Base-by-base conservation (phyloP, 73 alveolate species). In the Paramecium primaurelia region DNA sequence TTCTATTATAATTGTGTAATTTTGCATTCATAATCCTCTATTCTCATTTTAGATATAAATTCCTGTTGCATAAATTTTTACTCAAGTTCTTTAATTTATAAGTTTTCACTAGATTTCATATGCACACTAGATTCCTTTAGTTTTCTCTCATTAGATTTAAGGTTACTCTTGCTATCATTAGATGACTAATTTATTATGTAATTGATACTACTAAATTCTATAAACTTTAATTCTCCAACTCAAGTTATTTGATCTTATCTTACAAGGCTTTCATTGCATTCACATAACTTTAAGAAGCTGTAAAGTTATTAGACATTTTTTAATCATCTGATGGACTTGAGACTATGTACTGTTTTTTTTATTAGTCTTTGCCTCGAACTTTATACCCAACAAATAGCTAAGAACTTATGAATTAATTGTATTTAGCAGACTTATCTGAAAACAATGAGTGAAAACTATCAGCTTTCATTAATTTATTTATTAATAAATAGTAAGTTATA, bases 181-280 rank as follows among this genome's bases (percentile, higher is more conserved):
- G 84, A 64, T 64, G 47, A 8, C 84, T 64, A 64, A 28, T 64
- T 4, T 4, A 7, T 8, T 1, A 64, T 14, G 9, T 12, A 11
- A 8, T 28, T 5, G 0, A 1, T 64, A 64, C 84, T 20, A 64
- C 47, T 12, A 64, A 12, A 34, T 3, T 34, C 26, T 73, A 18
- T 38, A 73, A 73, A 22, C 47, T 37, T 73, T 1, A 73, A 38
- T 73, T 73, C 87, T 73, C 87, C 2, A 8, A 20, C 11, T 73
- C 87, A 22, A 73, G 59, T 28, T 30, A 20, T 38, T 38, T 73
- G 16, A 73, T 40, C 28, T 73, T 73, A 8, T 73, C 87, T 73
- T 73, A 18, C 36, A 73, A 73, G 10, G 87, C 87, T 20, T 73
- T 73, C 87, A 73, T 73, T 3, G 87, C 87, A 36, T 30, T 73